phyloP scores from a whole-genome alignment of 352 stramenopile species.

The Pythium biforme region DNA sequence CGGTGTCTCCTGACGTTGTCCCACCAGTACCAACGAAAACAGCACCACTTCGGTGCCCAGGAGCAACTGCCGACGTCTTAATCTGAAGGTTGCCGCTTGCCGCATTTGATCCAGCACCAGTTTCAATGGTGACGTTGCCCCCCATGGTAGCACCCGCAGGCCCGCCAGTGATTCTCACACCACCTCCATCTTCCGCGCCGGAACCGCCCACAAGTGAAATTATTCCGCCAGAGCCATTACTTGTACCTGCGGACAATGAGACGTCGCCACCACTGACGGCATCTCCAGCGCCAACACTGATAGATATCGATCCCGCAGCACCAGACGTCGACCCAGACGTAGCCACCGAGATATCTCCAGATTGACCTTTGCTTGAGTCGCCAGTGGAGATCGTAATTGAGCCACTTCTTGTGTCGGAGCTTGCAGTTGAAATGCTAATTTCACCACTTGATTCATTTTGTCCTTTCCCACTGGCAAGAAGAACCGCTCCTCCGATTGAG shows the following conservation, averaged over 20 bases:
- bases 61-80: background rate
- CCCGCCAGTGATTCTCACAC: constrained; percentile 8
- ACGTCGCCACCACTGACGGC: constrained; percentile 1
- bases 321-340: constrained; percentile 17
- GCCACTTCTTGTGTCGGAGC: constrained; percentile 1
- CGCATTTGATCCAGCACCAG: background rate
- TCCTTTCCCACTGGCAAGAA: constrained; percentile 11
- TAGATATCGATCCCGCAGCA: constrained; percentile 12
- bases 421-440: constrained; percentile 14
- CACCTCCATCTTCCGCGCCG: constrained; percentile 1
- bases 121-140: constrained; percentile 11
- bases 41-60: constrained; percentile 14
- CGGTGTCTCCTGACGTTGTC: constrained; percentile 4
- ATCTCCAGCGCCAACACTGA: constrained; percentile 19
- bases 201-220: constrained; percentile 14
- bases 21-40: constrained; percentile 9
- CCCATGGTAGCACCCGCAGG: background rate
- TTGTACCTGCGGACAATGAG: background rate
- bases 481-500: constrained; percentile 11
- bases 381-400: background rate
- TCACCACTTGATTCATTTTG: constrained; percentile 28
- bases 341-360: constrained; percentile 9
- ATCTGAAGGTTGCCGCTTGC: constrained; percentile 13
- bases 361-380: constrained; percentile 3
- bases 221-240: constrained; percentile 7